phyloP scores from a whole-genome alignment of 371 early-diverging fungal species.

The Mucor racemosus region DNA sequence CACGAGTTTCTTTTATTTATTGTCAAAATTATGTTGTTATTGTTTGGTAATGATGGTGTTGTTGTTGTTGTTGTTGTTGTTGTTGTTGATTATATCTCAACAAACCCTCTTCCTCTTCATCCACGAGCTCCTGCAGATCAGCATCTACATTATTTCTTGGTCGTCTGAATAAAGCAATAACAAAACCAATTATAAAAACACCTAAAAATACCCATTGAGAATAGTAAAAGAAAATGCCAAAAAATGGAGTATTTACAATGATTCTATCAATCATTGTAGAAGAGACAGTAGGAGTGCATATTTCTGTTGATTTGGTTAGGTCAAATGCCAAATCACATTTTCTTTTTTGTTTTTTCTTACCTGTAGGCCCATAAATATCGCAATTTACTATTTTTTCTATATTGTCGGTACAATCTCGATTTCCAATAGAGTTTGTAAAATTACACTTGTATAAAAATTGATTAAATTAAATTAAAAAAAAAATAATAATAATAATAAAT shows the following conservation, averaged over 20 bases:
- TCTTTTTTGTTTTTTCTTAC: slow-evolving; percentile 18
- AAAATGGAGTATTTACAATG: slow-evolving; percentile 54
- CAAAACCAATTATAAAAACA: slow-evolving; percentile 45
- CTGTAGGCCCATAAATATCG: slow-evolving; percentile 56
- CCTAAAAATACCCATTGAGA: slow-evolving; percentile 60
- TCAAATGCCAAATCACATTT: not conserved
- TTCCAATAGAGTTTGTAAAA: slow-evolving; percentile 36
- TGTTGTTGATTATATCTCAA: slow-evolving; percentile 15
- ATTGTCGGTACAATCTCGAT: slow-evolving; percentile 51
- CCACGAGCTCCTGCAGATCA: slow-evolving; percentile 31
- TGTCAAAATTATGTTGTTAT: not conserved
- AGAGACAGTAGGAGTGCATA: slow-evolving; percentile 65
- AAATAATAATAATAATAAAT: not conserved
- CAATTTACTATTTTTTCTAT: slow-evolving; percentile 59
- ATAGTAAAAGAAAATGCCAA: slow-evolving; percentile 62
- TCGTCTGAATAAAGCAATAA: slow-evolving; percentile 23
- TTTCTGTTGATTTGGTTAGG: slow-evolving; percentile 23
- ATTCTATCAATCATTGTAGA: slow-evolving; percentile 58
- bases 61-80: not conserved
- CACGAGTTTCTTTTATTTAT: slow-evolving; percentile 4
- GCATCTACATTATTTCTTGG: slow-evolving; percentile 32
- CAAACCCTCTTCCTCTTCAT: slow-evolving; percentile 33
- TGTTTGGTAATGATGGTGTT: slow-evolving; percentile 10
- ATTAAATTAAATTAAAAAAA: slow-evolving; percentile 6
- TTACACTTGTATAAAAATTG: slow-evolving; percentile 50